Evolutionary conservation across 129 eudicot genomes (phyloP), one percentile per base, ranked within the genome.

Genomic region (Glebionis coronaria): DNA sequence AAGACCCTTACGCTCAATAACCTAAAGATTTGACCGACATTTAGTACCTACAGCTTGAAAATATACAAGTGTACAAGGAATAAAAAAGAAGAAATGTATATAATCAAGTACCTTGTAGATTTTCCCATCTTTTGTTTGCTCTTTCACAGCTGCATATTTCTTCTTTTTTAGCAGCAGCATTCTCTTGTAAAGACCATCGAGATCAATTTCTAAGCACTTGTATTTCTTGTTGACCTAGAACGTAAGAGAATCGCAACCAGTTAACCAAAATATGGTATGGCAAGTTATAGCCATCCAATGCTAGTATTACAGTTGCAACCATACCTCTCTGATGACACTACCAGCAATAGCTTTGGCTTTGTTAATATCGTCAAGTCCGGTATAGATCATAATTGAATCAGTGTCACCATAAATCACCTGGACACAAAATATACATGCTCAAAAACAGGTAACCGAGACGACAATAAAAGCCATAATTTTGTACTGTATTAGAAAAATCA

Each of bases 341-440:
- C 81, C 87, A 13, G 97, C 96, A 15, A 87, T 84, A 27, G 77
- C 71, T 73, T 90, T 90, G 55, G 97, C 97, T 81, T 94, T 87
- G 71, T 63, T 80, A 5, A 81, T 84, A 73, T 94, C 97, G 68
- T 94, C 97, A 73, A 90, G 95, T 47, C 99, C 99, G 11, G 82
- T 94, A 63, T 94, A 83, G 61, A 94, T 94, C 99, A 94, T 94
- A 51, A 94, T 94, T 57, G 99, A 94, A 85, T 94, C 99, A 19
- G 99, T 94, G 75, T 94, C 99, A 64, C 99, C 99, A 78, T 94
- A 94, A 18, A 94, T 89, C 64, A 92, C 98, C 98, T 92, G 84
- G 46, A 20, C 51, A 71, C 31, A 59, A 70, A 55, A 66, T 42
- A 23, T 71, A 20, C 66, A 49, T 45, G 44, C 68, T 62, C 75